Evolutionary conservation across 2,329 filamentous ascomycete genomes (phyloP), one percentile per base, ranked within the genome.

Genomic region (Colletotrichum musae): DNA sequence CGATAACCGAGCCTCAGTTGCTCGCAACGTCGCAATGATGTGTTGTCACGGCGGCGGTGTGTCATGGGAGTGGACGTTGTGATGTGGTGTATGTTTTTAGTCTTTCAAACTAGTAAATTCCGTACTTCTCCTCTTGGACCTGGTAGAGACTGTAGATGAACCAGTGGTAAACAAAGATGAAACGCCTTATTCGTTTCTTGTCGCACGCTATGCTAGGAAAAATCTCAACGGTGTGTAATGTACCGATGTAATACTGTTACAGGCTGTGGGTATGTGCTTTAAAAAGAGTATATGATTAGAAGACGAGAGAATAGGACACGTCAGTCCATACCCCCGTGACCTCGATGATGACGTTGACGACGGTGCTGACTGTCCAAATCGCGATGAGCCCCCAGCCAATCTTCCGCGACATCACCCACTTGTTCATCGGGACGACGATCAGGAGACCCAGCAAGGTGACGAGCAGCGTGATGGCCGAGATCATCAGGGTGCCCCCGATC

Each of bases 391-490:
- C 89, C 86, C 90, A 93, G 15, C 96, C 96, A 74, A 99, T 94
- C 79, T 86, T 91, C 61, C 91, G 88, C 77, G 90, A 94, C 88
- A 98, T 91, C 48, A 92, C 84, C 95, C 95, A 98, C 72, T 90
- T 89, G 80, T 96, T 97, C 83, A 92, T 77, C 5, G 96, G 96
- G 61, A 99, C 94, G 1, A 91, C 86, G 32, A 97, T 86, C 70
- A 99, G 83, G 72, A 99, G 81, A 3, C 92, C 90, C 4, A 95
- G 81, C 18, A 99, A 84, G 1, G 94, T 98, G 32, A 94, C 77
- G 24, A 99, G 83, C 72, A 99, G 83, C 2, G 94, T 95, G n/a
- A 93, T 87, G 1, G 94, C 93, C 60, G 92, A 95, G 47, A 99
- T 91, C 75, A 98, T 86, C 71, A 99, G 82, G 4, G 95, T 97